Conservation (phyloP, 2,329 filamentous ascomycete genomes). For the Aspergillus fructus region DNA sequence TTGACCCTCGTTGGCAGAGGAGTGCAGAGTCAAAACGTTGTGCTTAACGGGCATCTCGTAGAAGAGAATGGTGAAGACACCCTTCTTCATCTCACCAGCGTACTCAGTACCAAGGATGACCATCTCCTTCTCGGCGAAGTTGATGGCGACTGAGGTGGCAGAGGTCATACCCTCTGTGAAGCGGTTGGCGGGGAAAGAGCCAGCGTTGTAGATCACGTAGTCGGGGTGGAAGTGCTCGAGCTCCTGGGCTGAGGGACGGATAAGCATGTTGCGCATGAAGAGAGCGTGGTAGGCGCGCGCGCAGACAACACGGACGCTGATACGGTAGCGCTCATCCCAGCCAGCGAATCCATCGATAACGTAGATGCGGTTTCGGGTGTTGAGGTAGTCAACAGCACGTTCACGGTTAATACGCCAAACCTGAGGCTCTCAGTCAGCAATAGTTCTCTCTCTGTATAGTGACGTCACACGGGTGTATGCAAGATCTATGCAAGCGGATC, state of each 20-base stretch:
- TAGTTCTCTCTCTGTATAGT: conserved; percentile 18
- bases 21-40: conserved; percentile 97
- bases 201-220: conserved; percentile 99
- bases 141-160: conserved; percentile 94
- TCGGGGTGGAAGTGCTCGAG: conserved; percentile 97
- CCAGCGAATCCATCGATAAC: conserved; percentile 96
- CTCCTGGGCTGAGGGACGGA: conserved; percentile 86
- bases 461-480: conserved; percentile 28
- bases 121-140: conserved; percentile 99
- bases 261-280: conserved; percentile 99
- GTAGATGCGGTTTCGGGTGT: conserved; percentile 98
- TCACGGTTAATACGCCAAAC: conserved; percentile 99
- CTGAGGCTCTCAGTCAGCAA: conserved; percentile 49
- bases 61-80: conserved; percentile 98
- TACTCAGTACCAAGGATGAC: conserved; percentile 99
- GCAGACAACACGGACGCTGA: conserved; percentile 96
- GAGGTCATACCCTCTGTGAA: conserved; percentile 99
- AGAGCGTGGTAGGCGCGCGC: conserved; percentile 98
- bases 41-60: conserved; percentile 99
- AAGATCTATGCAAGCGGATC: conserved; percentile 8
- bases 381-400: conserved; percentile 97
- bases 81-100: conserved; percentile 97
- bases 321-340: conserved; percentile 98
- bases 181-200: conserved; percentile 96
- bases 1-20: conserved; percentile 95